Evolutionary conservation across 345 rosid species (phyloP).

Genomic region (Melaleuca alternifolia): DNA sequence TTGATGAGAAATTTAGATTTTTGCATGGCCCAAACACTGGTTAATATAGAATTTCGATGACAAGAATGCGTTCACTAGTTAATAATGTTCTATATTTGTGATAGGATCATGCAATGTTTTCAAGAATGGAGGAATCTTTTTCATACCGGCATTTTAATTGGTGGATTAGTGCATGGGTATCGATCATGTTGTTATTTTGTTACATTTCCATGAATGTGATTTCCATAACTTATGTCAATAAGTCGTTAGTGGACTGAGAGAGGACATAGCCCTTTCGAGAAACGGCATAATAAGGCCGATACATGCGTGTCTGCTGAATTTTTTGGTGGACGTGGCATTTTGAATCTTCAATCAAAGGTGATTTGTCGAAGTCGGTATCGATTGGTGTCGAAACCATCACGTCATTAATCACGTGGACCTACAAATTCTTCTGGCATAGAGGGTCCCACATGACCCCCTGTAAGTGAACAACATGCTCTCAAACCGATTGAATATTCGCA

Average conservation of each 20-base stretch:
- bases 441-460: not conserved
- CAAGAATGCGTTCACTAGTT: not conserved
- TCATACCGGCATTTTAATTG: not conserved
- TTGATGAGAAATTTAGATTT: not conserved
- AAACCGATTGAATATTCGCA: not conserved
- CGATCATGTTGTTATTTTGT: not conserved
- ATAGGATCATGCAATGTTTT: not conserved
- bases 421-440: not conserved
- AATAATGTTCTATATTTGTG: not conserved
- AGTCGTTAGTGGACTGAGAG: not conserved
- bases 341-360: not conserved
- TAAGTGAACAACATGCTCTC: not conserved
- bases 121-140: not conserved
- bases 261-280: not conserved
- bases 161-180: not conserved
- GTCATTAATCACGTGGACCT: not conserved
- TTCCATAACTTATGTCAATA: not conserved
- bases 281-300: not conserved
- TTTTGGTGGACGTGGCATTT: not conserved
- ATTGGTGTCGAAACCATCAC: not conserved
- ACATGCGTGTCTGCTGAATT: not conserved
- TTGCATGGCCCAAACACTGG: not conserved
- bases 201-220: not conserved
- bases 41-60: not conserved
- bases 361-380: not conserved